phyloP scores from a whole-genome alignment of 129 eudicot genomes.

The Ambrosia artemisiifolia region DNA sequence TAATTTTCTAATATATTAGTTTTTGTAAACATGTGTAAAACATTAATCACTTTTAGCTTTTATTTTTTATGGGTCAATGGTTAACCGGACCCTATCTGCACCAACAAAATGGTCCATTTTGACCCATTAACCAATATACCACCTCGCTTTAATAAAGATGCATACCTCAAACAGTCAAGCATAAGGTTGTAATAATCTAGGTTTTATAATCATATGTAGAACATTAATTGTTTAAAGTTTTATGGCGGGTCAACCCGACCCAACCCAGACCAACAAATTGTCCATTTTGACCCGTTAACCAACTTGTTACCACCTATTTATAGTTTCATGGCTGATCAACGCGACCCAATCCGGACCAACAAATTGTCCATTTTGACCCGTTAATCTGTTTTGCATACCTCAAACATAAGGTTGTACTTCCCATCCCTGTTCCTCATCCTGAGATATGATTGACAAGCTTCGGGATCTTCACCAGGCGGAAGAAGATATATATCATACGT shows the following conservation, averaged over 20 bases:
- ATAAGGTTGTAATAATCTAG: conserved; percentile 6
- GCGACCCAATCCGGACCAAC: not conserved
- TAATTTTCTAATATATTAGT: not conserved
- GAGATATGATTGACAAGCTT: conserved; percentile 89
- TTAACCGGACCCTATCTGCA: no score
- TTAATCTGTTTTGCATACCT: conserved; percentile 38
- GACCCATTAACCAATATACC: no score
- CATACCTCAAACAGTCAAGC: conserved; percentile 95
- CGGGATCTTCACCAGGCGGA: conserved; percentile 99
- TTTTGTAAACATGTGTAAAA: not conserved
- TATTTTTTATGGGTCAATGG: not conserved
- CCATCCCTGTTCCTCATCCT: conserved; percentile 99
- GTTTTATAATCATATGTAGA: not conserved
- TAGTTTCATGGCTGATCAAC: not conserved
- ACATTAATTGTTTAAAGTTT: not conserved
- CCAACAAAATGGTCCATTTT: no score
- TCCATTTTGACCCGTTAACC: not conserved
- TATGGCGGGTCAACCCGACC: not conserved
- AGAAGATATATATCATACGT: conserved; percentile 96
- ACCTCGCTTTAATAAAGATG: not conserved
- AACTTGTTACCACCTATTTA: not conserved
- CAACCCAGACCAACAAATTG: not conserved
- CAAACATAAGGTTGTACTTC: conserved; percentile 93
- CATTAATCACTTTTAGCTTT: not conserved
- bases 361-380: not conserved